Conservation (phyloP, 768 basidiomycete genomes). For the Botryobasidium botryosum region DNA sequence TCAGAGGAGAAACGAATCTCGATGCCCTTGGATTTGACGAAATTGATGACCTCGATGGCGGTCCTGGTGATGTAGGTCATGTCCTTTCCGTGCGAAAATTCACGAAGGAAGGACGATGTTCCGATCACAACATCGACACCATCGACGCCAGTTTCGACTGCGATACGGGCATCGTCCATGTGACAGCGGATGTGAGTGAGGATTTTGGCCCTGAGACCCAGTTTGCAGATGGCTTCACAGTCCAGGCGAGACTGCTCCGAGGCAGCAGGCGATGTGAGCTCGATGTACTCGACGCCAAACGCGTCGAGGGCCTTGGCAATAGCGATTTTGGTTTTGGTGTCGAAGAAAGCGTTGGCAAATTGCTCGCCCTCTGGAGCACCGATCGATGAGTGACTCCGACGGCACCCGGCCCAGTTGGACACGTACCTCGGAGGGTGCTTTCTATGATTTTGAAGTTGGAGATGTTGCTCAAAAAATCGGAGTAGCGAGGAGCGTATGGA, state of each 20-base stretch:
- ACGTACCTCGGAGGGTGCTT: slow-evolving; percentile 80
- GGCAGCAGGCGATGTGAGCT: slow-evolving; percentile 94
- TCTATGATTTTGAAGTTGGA: slow-evolving; percentile 95
- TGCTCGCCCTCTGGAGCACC: slow-evolving; percentile 74
- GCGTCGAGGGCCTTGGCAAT: slow-evolving; percentile 97
- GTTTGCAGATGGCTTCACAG: slow-evolving; percentile 98
- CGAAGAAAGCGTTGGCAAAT: slow-evolving; percentile 99
- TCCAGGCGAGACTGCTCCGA: slow-evolving; percentile 88
- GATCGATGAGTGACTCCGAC: background rate
- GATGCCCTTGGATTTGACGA: slow-evolving; percentile 98
- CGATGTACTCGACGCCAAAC: slow-evolving; percentile 99
- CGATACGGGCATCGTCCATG: slow-evolving; percentile 98
- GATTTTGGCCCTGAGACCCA: slow-evolving; percentile 90
- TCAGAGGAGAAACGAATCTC: slow-evolving; percentile 99
- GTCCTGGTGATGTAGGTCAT: slow-evolving; percentile 99
- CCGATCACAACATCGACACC: slow-evolving; percentile 99
- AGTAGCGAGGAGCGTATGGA: slow-evolving; percentile 79
- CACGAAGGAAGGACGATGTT: slow-evolving; percentile 95
- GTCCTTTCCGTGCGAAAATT: slow-evolving; percentile 99
- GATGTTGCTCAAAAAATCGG: slow-evolving; percentile 83
- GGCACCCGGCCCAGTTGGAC: background rate
- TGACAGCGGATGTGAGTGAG: slow-evolving; percentile 98
- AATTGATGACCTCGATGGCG: slow-evolving; percentile 96
- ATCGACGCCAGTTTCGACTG: slow-evolving; percentile 96
- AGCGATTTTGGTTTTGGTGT: slow-evolving; percentile 98